phyloP scores from a whole-genome alignment of 345 rosid genomes.

The Psidium friedrichsthalianum region DNA sequence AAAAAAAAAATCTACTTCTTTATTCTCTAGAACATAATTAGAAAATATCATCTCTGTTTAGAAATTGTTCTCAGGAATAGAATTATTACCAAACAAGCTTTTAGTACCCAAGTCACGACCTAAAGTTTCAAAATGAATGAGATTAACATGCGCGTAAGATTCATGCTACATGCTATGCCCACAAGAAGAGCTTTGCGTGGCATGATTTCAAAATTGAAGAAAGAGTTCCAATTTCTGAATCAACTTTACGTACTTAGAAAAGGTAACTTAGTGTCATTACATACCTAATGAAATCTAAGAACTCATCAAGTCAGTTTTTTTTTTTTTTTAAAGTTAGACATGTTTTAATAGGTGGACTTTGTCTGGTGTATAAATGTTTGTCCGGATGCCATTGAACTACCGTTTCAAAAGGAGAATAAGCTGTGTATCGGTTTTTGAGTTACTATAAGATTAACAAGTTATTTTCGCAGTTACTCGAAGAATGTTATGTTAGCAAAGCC shows the following conservation, averaged over 20 bases:
- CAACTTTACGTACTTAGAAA: neutral
- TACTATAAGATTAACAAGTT: too few species aligned
- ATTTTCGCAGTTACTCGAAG: too few species aligned
- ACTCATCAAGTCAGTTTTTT: neutral
- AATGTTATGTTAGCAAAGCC: too few species aligned
- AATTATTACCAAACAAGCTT: rapidly evolving
- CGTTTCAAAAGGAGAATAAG: neutral
- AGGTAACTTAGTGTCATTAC: neutral
- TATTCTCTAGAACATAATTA: too few species aligned
- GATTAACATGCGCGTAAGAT: neutral
- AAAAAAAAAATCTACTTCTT: too few species aligned
- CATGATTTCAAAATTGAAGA: neutral
- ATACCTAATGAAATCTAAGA: neutral
- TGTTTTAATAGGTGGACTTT: neutral
- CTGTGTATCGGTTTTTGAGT: too few species aligned
- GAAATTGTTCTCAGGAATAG: neutral
- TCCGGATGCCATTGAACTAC: neutral
- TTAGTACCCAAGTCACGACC: neutral
- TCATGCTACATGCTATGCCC: neutral
- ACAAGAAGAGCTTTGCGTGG: neutral
- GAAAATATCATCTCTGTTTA: too few species aligned
- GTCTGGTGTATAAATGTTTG: neutral
- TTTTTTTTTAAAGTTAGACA: neutral
- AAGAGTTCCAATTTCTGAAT: neutral
- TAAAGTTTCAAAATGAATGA: neutral